Base-by-base conservation (phyloP, 2,329 filamentous ascomycete species). In the Neopestalotiopsis rosae region DNA sequence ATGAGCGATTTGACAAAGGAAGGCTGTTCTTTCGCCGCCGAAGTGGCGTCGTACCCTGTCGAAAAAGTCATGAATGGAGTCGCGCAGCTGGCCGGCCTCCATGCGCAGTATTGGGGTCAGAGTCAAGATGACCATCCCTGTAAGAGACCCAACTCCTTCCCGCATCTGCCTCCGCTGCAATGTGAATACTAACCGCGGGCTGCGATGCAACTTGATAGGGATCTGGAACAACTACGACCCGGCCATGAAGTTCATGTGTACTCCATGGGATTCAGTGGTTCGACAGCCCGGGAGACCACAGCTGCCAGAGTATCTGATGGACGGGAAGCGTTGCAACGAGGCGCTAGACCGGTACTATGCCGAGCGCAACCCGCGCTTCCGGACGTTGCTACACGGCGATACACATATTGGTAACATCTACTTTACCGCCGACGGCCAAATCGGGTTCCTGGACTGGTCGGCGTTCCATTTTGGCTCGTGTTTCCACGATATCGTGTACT, bases 391-490 rank as follows among this genome's bases (percentile, higher is more conserved):
- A 13, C 82, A 85, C 66, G 82, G 82, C 12, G 83, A 84, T 65
- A 77, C 82, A 12, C 83, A 84, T 68, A 76, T 82, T 13, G 81
- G 81, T 38, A 84, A 84, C 71, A 77, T 80, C n/a, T 84, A 81
- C 72, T 79, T 84, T 61, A 79, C 79, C 1, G 70, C 75, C 2
- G 75, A 79, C 1, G 77, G 77, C 0, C 62, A 73, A 24, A 80
- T 77, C 2, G 76, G 81, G 1, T 84, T 84, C 71, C 69, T 84
- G 1, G 82, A 84, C 75, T 84, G 81, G 81, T 80, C 79, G 30
- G 78, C 77, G 1, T 78, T 79, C 42, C 80, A 83, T 71, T 80
- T 82, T 42, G 81, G 78, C 0, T 83, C 81, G 4, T 80, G 77
- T 67, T 81, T 84, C 69, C 82, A 84, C 67, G 83, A 84, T 65